Evolutionary conservation across 108 stramenopile species (phyloP), one percentile per base, ranked within the genome.

Genomic region (Cyclotella sp.): DNA sequence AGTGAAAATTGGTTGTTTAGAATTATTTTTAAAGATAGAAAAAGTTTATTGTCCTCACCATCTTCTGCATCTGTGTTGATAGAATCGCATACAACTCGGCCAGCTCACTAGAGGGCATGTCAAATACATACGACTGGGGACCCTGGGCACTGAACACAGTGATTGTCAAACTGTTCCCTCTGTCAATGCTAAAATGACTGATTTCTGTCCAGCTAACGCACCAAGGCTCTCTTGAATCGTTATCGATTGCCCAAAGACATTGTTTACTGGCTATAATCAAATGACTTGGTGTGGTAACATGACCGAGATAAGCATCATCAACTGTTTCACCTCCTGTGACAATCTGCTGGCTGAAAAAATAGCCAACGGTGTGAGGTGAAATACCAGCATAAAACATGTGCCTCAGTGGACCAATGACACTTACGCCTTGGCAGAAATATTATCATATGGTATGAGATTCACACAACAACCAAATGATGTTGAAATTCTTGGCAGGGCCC

Each of bases 131-230:
- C 2, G 88, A 79, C 41, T 90, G 89, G 39, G 87, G 59, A 22
- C 90, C 92, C 18, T 77, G 85, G 39, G 84, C 71, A 29, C 86
- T 85, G 51, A 91, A 94, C 14, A 94, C 82, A 22, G 81, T 82
- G 15, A 94, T 80, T 0, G 78, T 78, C 67, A 94, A 47, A 40
- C 60, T 61, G n/a, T 79, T 81, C 30, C 75, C 83, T 6, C 80
- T 68, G 42, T 66, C 53, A 22, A 60, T 64, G 14, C 80, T 84
- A 67, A 89, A 91, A 66, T 91, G 85, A 68, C 85, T 86, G n/a
- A 94, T 88, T 53, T 91, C 89, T 68, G 84, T 87, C 93, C 93
- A 94, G 47, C 70, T 79, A 19, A 90, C 83, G 40, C 89, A 87
- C 87, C 85, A 89, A 22, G 90, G 84, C 21, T 91, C 87, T 22